A percentile compares a stretch with the other conserved stretches of the same genome.
phyloP scores from a whole-genome alignment of 352 stramenopile genomes.

The Pythium myriotylum region DNA sequence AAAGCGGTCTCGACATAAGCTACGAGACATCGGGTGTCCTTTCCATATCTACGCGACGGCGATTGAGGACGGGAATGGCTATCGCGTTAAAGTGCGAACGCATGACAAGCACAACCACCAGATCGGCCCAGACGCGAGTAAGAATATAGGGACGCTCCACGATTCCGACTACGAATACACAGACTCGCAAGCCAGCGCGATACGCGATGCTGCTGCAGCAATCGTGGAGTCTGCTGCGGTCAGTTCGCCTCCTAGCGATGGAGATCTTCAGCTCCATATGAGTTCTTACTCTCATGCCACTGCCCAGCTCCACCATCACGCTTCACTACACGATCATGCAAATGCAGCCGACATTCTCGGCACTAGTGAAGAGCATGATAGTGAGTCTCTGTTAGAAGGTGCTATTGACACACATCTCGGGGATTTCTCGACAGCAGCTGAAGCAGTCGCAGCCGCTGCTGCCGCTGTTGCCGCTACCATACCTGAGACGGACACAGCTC shows the following conservation, averaged over 20 bases:
- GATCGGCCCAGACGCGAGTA: conserved; percentile 68
- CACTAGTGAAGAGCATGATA: conserved; percentile 42
- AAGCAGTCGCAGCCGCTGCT: conserved; percentile 27
- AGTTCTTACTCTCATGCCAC: conserved; percentile 16
- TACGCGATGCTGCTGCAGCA: conserved; percentile 2
- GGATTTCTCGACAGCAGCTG: conserved; percentile 39
- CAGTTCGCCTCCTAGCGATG: conserved; percentile 31
- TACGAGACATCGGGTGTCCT: conserved; percentile 71
- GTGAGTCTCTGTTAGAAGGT: conserved; percentile 51
- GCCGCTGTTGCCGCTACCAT: conserved; percentile 11
- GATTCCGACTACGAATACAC: conserved; percentile 67
- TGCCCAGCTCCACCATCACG: conserved; percentile 34
- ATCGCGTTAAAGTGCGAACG: conserved; percentile 71
- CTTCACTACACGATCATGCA: conserved; percentile 30
- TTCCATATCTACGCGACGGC: conserved; percentile 83
- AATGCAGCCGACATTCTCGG: conserved; percentile 49
- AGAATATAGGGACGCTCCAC: conserved; percentile 50
- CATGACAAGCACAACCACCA: conserved; percentile 81
- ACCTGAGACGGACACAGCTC: neutral
- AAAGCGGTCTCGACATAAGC: conserved; percentile 67
- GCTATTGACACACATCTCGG: conserved; percentile 56
- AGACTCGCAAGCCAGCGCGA: conserved; percentile 12
- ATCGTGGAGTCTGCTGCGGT: conserved; percentile 8
- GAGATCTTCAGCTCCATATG: conserved; percentile 16
- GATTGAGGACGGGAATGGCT: conserved; percentile 58